phyloP scores from a whole-genome alignment of 208 protist genomes.

The Leishmania arabica region DNA sequence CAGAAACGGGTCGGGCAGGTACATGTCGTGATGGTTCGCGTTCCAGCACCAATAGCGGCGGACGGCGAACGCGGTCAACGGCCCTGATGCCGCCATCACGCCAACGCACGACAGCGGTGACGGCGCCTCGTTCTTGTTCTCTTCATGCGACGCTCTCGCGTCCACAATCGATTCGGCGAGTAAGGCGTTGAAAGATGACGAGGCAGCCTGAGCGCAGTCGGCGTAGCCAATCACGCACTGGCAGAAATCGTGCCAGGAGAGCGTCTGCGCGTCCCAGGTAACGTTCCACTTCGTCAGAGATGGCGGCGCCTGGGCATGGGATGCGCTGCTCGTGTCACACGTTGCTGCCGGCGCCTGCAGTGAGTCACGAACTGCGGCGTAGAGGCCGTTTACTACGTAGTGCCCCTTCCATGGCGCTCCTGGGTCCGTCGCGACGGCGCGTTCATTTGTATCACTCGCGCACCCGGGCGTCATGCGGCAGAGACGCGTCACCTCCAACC shows the following conservation, averaged over 20 bases:
- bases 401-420: constrained; percentile 17
- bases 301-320: not conserved
- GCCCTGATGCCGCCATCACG: constrained; percentile 26
- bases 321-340: not conserved
- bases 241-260: constrained; percentile 57
- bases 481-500: constrained; percentile 25
- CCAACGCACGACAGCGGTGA: constrained; percentile 23
- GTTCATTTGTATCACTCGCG: not conserved
- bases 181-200: constrained; percentile 43
- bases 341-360: not conserved
- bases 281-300: constrained; percentile 24
- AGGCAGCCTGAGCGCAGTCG: constrained; percentile 38
- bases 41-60: constrained; percentile 33
- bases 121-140: not conserved
- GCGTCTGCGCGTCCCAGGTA: constrained; percentile 47
- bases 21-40: constrained; percentile 23
- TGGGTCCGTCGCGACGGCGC: not conserved
- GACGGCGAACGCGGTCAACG: constrained; percentile 27
- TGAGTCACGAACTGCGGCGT: constrained; percentile 20
- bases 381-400: constrained; percentile 32
- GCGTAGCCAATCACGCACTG: constrained; percentile 56
- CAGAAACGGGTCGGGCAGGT: constrained; percentile 28
- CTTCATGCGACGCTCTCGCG: not conserved
- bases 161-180: constrained; percentile 16
- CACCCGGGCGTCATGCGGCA: not conserved